Evolutionary conservation across 176 grass and related monocot species (phyloP).

Genomic region (Oryza glaberrima): DNA sequence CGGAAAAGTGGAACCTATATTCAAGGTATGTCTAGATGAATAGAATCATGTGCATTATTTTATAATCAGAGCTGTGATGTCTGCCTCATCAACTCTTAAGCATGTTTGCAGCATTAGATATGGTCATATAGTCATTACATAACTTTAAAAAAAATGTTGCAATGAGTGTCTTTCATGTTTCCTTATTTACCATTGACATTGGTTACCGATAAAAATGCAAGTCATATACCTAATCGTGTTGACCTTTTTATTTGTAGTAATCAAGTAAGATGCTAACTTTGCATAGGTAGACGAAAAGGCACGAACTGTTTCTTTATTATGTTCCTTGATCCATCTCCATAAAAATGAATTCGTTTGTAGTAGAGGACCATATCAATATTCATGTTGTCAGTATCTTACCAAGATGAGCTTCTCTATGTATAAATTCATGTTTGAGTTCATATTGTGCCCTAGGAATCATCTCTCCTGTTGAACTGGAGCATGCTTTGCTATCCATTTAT

Average conservation of each 20-base stretch:
- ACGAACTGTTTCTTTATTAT: constrained; percentile 29
- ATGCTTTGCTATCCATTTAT: constrained; percentile 1
- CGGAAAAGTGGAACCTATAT: constrained; percentile 96
- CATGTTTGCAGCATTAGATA: constrained; percentile 24
- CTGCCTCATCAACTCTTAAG: neutral
- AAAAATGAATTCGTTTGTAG: neutral
- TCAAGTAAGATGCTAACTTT: constrained; percentile 10
- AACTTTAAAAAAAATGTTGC: constrained; percentile 32
- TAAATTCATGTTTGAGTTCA: neutral
- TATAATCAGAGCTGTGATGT: neutral
- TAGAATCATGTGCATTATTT: constrained; percentile 38
- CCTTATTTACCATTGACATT: neutral
- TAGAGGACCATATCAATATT: constrained; percentile 19
- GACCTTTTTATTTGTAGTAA: neutral
- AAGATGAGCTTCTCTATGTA: constrained; percentile 22
- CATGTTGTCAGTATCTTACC: constrained; percentile 20
- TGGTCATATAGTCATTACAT: constrained; percentile 2
- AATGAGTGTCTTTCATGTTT: constrained; percentile 6
- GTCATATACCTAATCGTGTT: neutral
- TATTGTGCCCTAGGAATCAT: neutral
- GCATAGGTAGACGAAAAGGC: neutral
- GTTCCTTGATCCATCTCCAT: neutral
- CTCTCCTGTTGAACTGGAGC: neutral
- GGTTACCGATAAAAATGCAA: neutral
- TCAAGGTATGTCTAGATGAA: constrained; percentile 77